Evolutionary conservation across 306 rosid genomes (phyloP).

Genomic region (Hippophae tibetana): DNA sequence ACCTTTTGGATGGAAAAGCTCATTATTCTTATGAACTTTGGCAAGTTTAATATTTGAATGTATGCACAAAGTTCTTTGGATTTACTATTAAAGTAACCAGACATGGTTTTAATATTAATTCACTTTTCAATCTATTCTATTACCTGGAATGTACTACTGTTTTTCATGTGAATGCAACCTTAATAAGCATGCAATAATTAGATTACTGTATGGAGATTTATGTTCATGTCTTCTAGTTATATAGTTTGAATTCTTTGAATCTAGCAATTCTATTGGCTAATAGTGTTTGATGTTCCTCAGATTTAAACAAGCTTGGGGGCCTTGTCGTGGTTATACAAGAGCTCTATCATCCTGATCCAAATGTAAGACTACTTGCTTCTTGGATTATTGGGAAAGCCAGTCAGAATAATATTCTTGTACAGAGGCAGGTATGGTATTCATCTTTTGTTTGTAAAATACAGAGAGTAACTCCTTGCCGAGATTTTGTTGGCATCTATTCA

Average conservation of each 20-base stretch:
- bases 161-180: too few species aligned
- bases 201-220: background rate
- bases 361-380: constrained; percentile 58
- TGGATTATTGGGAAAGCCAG: constrained; percentile 83
- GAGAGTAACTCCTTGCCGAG: background rate
- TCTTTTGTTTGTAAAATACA: background rate
- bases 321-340: constrained; percentile 36
- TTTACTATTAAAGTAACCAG: too few species aligned
- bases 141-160: too few species aligned
- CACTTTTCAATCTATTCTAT: too few species aligned
- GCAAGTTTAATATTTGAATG: too few species aligned
- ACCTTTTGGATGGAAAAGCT: too few species aligned
- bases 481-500: background rate
- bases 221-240: background rate
- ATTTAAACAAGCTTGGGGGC: constrained; percentile 76
- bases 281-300: constrained; percentile 23
- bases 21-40: too few species aligned
- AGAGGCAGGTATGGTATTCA: constrained; percentile 48
- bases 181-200: background rate
- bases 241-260: background rate
- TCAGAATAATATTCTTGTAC: constrained; percentile 76
- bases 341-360: constrained; percentile 52
- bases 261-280: background rate
- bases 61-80: too few species aligned
- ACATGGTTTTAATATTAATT: too few species aligned